phyloP scores from a whole-genome alignment of 1,139 yeast species.

The Kodamaea sp. region DNA sequence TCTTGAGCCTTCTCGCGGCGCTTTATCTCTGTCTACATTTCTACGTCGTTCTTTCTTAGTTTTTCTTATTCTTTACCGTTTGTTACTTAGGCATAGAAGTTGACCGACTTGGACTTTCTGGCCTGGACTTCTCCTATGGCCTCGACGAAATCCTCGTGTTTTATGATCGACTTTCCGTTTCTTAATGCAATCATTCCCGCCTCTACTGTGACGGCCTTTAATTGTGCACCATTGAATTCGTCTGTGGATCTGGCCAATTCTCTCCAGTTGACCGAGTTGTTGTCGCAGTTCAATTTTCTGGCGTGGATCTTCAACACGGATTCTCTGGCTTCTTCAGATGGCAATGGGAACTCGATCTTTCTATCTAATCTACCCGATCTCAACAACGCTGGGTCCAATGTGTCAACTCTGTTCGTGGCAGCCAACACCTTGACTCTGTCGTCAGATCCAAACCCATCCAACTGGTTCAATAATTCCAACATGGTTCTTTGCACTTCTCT shows the following conservation, averaged over 20 bases:
- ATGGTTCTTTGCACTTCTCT: slow-evolving; percentile 98
- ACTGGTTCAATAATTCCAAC: slow-evolving; percentile 94
- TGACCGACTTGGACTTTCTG: slow-evolving; percentile 90
- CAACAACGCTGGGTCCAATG: slow-evolving; percentile 92
- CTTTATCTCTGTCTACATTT: slow-evolving; percentile 1
- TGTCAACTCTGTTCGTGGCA: slow-evolving; percentile 97
- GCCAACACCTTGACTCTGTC: slow-evolving; percentile 96
- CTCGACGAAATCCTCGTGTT: slow-evolving; percentile 97
- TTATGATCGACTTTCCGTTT: slow-evolving; percentile 87
- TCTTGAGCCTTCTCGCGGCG: too few species aligned
- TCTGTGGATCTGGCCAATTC: slow-evolving; percentile 97
- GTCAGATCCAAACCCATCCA: slow-evolving; percentile 98
- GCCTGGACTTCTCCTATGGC: slow-evolving; percentile 99
- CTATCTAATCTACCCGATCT: slow-evolving; percentile 98
- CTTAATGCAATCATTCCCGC: slow-evolving; percentile 99
- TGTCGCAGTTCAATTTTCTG: slow-evolving; percentile 92
- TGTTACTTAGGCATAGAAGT: slow-evolving; percentile 81
- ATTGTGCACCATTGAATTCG: slow-evolving; percentile 97
- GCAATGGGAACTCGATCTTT: slow-evolving; percentile 96
- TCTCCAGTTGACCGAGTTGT: slow-evolving; percentile 87
- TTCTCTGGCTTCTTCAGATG: slow-evolving; percentile 96
- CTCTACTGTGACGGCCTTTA: slow-evolving; percentile 97
- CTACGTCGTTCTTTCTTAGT: not conserved
- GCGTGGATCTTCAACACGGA: slow-evolving; percentile 96
- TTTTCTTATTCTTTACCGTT: slow-evolving; percentile 1